These are phyloP conservation scores for Arthrobotrys iridis DNA, from an alignment of 2,329 filamentous ascomycete genomes.

Conservation along the genomic window DNA sequence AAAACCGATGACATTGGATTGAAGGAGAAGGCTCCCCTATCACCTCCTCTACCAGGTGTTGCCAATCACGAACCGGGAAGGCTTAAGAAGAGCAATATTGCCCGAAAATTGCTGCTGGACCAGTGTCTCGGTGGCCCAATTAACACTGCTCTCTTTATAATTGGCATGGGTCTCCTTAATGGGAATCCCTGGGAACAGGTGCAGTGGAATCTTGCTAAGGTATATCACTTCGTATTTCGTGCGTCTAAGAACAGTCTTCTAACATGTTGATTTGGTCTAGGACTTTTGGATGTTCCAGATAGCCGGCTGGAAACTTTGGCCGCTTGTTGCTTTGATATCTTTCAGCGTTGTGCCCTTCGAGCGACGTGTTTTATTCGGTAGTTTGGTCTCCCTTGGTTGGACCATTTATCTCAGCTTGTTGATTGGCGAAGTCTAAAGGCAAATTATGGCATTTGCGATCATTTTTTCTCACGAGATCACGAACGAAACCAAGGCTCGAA, in stretches of 20 bases:
- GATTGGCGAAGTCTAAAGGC: constrained; percentile 55
- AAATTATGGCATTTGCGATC: not conserved
- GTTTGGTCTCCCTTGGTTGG: constrained; percentile 66
- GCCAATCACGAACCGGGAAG: constrained; percentile 39
- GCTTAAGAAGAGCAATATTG: constrained; percentile 64
- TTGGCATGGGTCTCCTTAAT: constrained; percentile 66
- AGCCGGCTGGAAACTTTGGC: constrained; percentile 67
- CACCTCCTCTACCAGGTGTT: constrained; percentile 3
- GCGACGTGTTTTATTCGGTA: constrained; percentile 66
- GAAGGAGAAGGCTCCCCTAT: constrained; percentile 37
- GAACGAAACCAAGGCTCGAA: constrained; percentile 2
- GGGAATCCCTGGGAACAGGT: constrained; percentile 60
- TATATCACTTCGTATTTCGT: constrained; percentile 54
- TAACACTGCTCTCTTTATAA: constrained; percentile 69
- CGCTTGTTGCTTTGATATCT: constrained; percentile 66
- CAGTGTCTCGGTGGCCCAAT: constrained; percentile 68
- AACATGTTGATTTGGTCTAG: not conserved
- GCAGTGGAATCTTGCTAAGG: constrained; percentile 60
- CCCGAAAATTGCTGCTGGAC: constrained; percentile 70
- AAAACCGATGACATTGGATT: constrained; percentile 46
- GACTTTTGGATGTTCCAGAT: constrained; percentile 61
- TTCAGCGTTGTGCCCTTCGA: constrained; percentile 67
- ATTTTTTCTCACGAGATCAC: not conserved
- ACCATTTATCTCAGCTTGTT: constrained; percentile 67
- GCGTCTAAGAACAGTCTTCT: not conserved